These are phyloP conservation scores for Scenedesmus sp. DNA, from an alignment of 163 green algal species.

Conservation along the genomic window DNA sequence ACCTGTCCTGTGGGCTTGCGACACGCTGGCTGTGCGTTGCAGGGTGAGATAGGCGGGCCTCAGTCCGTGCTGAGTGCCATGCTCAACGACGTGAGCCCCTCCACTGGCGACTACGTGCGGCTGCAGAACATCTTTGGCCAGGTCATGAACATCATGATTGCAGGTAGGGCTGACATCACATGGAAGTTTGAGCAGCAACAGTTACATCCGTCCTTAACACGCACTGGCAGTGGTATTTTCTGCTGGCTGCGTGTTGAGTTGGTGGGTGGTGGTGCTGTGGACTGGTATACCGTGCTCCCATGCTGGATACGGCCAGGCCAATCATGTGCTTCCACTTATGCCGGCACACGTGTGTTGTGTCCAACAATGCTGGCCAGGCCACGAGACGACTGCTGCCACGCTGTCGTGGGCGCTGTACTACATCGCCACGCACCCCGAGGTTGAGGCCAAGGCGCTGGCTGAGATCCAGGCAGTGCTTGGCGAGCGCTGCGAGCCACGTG, in stretches of 20 bases:
- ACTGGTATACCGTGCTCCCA: too few relatives aligned
- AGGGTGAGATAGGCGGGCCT: constrained; percentile 39
- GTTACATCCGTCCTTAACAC: too few relatives aligned
- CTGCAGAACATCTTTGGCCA: constrained; percentile 48
- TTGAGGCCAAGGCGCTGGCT: constrained; percentile 22
- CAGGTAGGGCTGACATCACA: constrained; percentile 6
- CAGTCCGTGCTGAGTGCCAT: constrained; percentile 29
- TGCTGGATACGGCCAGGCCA: background rate
- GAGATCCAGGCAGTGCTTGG: constrained; percentile 52
- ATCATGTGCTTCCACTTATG: background rate
- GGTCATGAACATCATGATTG: constrained; percentile 50
- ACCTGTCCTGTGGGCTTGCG: too few relatives aligned
- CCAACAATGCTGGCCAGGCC: background rate
- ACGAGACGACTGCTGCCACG: constrained; percentile 48
- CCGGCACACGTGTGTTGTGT: background rate
- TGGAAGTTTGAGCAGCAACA: too few relatives aligned
- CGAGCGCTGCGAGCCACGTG: background rate
- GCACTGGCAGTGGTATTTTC: too few relatives aligned
- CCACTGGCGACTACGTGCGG: constrained; percentile 38
- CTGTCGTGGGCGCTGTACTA: constrained; percentile 46
- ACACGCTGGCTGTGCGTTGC: background rate
- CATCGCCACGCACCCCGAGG: constrained; percentile 38
- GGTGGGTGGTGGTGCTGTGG: too few relatives aligned
- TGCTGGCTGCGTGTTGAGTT: too few relatives aligned
- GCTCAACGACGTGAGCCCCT: constrained; percentile 32